Evolutionary conservation across 2,329 filamentous ascomycete genomes (phyloP), one percentile per base, ranked within the genome.

Genomic region (Penicillium sp.): DNA sequence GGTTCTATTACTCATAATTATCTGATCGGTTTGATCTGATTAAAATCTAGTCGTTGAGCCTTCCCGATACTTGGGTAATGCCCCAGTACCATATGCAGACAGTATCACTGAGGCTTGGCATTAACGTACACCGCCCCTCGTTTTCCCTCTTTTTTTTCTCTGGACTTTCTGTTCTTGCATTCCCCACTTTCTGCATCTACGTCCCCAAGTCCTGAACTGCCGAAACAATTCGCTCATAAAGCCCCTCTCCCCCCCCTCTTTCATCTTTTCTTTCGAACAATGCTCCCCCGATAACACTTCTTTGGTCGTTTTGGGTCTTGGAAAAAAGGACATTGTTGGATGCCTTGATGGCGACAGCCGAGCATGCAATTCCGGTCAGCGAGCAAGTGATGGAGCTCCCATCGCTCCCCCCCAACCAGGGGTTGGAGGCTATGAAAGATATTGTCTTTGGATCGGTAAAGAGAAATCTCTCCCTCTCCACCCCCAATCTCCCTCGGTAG

Each of bases 401-500:
- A 56, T 66, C 72, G 51, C 66, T 76, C 22, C 73, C 74, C 16
- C 73, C 73, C 51, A 75, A 75, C 55, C 81, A 85, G 67, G 81
- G 81, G 49, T 64, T 81, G 29, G 89, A 95, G 68, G 90, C 91
- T 5, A 69, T 93, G 41, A 93, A 96, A 75, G 93, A 98, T 70
- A 85, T 99, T 55, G 71, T 88, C 11, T 98, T 91, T 73, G 95
- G 95, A 72, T 97, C 93, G 57, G 86, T 93, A 76, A 74, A 87
- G 77, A 31, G 11, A 9, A 10, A 29, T 3, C 4, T 27, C 8
- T 8, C 26, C 26, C 43, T 44, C 55, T 46, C 35, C n/a, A n/a
- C 19, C 19, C 46, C 43, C 3, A 13, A 14, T 31, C 11, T 31
- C 14, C 3, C 31, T 33, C 14, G 31, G 6, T 16, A 33, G 13